A percentile compares a stretch with the other conserved stretches of the same genome.
Conservation (phyloP, 2,329 filamentous ascomycete genomes). For the Aspergillus thermomutatus region DNA sequence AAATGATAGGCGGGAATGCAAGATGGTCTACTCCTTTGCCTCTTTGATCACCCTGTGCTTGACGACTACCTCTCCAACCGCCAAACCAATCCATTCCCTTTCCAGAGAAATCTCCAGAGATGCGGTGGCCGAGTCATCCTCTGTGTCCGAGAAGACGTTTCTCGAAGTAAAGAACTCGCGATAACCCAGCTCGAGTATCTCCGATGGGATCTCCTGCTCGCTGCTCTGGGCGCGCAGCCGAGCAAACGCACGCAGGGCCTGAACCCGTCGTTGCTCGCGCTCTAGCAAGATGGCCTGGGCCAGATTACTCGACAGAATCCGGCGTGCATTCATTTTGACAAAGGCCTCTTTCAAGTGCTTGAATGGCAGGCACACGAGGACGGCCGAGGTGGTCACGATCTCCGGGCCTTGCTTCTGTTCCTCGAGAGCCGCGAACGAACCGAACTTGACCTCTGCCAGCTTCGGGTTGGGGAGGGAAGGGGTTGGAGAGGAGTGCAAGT, state of each 20-base stretch:
- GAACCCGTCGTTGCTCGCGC: conserved; percentile 27
- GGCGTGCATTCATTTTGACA: conserved; percentile 12
- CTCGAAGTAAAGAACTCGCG: conserved; percentile 16
- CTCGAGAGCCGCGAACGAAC: conserved; percentile 12
- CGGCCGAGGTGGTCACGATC: conserved; percentile 19
- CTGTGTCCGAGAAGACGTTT: not conserved
- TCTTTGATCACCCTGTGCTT: not conserved
- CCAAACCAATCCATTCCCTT: conserved; percentile 17
- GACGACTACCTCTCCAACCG: not conserved
- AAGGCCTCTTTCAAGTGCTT: conserved; percentile 19
- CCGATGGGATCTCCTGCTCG: conserved; percentile 2
- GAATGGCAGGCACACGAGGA: conserved; percentile 29
- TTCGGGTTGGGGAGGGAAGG: conserved; percentile 11
- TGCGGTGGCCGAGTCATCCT: not conserved
- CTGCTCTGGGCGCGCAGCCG: not conserved
- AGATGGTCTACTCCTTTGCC: not conserved
- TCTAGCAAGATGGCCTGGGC: conserved; percentile 22
- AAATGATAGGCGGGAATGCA: not conserved
- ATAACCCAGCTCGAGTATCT: conserved; percentile 18
- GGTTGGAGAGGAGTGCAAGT: conserved; percentile 12
- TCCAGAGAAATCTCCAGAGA: conserved; percentile 11
- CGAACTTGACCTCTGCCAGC: conserved; percentile 22
- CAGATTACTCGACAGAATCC: conserved; percentile 12
- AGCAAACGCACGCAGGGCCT: conserved; percentile 16
- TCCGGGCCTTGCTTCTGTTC: conserved; percentile 13